Evolutionary conservation across 192 early-diverging fungal genomes (phyloP), one percentile per base, ranked within the genome.

Genomic region (Coemansia sp.): DNA sequence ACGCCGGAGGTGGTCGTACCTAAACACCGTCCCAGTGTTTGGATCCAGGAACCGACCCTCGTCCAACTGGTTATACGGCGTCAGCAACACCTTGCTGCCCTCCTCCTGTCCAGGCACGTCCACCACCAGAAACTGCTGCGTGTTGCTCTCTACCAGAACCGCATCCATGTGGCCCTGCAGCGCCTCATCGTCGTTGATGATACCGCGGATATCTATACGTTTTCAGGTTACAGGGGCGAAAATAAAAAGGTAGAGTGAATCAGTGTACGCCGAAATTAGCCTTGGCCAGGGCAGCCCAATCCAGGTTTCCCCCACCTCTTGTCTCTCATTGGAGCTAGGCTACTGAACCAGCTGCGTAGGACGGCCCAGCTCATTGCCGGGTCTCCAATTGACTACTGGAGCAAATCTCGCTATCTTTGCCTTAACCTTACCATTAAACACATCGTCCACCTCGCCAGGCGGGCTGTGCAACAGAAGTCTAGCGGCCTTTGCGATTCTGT

Each of bases 401-500:
- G n/a, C n/a, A n/a, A n/a, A n/a, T n/a, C n/a, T n/a, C n/a, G n/a
- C n/a, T n/a, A n/a, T n/a, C n/a, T n/a, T n/a, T n/a, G n/a, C n/a
- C n/a, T n/a, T n/a, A n/a, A n/a, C n/a, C 60, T 48, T 82, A 94
- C 93, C 94, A 55, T 94, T 95, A 57, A 91, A 93, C 22, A 99
- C 94, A 72, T 96, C 91, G 74, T 90, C 90, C 7, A 96, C 82
- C 80, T 99, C 93, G 34, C 96, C 96, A 8, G 96, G 96, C n/a
- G 96, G 96, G 46, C 87, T 87, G 36, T 88, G 80, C 38, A 89
- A 72, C 11, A 96, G 76, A 52, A 96, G 87, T 20, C 77, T 61
- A 20, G 84, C 79, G 19, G 86, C 87, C 60, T 87, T 90, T 58
- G 84, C 80, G 38, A 91, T 77, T 60, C 82, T 86, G 47, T 86